Percentiles rank a stretch among this genome's conserved stretches.
Evolutionary conservation across 2,329 filamentous ascomycete genomes (phyloP).

Genomic region (Alternaria ethzedia): DNA sequence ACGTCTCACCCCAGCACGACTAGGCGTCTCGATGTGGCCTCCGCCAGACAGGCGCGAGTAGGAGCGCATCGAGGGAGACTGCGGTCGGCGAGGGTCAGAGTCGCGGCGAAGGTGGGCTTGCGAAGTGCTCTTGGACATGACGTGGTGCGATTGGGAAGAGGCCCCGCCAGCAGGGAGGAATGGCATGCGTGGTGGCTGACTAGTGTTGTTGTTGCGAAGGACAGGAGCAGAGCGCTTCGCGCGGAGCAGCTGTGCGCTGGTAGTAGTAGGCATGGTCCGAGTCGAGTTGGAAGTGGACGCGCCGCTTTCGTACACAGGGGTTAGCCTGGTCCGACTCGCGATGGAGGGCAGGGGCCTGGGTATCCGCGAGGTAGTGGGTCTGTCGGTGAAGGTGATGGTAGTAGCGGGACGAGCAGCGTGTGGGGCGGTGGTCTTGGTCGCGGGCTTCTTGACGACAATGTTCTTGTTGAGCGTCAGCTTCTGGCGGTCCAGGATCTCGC

Average conservation of each 20-base stretch:
- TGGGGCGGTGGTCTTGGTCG: constrained; percentile 64
- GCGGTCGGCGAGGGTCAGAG: constrained; percentile 68
- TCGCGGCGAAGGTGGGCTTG: constrained; percentile 80
- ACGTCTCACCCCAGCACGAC: constrained; percentile 51
- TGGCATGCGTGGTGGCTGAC: constrained; percentile 70
- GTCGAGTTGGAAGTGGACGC: constrained; percentile 67
- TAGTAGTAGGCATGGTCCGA: constrained; percentile 60
- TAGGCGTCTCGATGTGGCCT: constrained; percentile 58
- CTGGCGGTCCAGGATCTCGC: constrained; percentile 77
- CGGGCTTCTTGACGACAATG: constrained; percentile 79
- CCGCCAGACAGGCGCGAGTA: constrained; percentile 57
- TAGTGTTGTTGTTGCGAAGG: constrained; percentile 55
- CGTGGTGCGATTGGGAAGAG: constrained; percentile 77
- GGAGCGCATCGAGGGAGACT: constrained; percentile 54
- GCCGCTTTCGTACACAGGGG: constrained; percentile 90
- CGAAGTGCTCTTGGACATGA: constrained; percentile 71
- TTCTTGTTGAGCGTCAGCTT: constrained; percentile 91
- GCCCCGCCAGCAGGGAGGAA: constrained; percentile 82
- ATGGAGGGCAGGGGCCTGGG: constrained; percentile 72
- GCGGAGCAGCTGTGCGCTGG: constrained; percentile 62
- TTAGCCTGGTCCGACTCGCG: constrained; percentile 66
- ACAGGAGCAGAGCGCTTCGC: constrained; percentile 67
- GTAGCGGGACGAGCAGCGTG: constrained; percentile 75
- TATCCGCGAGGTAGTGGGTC: constrained; percentile 70
- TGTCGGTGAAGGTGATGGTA: constrained; percentile 90